Base-by-base conservation (phyloP, 495 filamentous ascomycete genomes). In the Neurospora sp. region DNA sequence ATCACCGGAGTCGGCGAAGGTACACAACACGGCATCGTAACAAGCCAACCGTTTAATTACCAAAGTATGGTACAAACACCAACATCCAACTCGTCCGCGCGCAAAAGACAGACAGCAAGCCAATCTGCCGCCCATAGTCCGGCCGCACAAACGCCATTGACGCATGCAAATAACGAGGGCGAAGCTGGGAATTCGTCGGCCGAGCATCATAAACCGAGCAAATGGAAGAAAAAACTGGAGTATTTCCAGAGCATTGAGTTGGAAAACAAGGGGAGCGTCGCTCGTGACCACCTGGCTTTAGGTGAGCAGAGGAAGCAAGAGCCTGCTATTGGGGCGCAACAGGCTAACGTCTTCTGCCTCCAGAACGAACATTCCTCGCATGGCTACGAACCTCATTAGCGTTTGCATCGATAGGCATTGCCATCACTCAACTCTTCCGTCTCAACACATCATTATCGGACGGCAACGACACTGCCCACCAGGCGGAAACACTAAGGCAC, bases 261-360 rank as follows among this genome's bases (percentile, higher is more conserved):
- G 62, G 96, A 99, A 79, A 99, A 98, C 77, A 98, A 98, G 80
- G 96, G 95, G 18, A 95, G 92, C 81, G 94, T 97, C 27, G 96
- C 96, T 59, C 87, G 96, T 75, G 96, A 99, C 81, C 96, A 99
- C 84, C 84, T 99, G 70, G 96, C 96, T 38, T 83, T 99, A 74
- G 95, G 95, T 98, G 87, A 75, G 88, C 81, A 54, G 9, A 10
- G 2, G 31, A 39, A 18, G 6, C 37, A 11, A 39, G 18, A 70
- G 44, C 5, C 10, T 18, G 42, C 1, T 66, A 23, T 40, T 42
- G 9, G 14, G 23, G 70, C 69, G 37, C 39, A 66, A 71, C n/a
- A 62, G 23, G 72, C 76, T 79, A 71, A 78, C 42, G 39, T 71
- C 54, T 71, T 69, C 70, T 62, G 46, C 72, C 10, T 72, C 37